Base-by-base conservation (phyloP, 441 rosid genomes). In the Erysimum cheiri region DNA sequence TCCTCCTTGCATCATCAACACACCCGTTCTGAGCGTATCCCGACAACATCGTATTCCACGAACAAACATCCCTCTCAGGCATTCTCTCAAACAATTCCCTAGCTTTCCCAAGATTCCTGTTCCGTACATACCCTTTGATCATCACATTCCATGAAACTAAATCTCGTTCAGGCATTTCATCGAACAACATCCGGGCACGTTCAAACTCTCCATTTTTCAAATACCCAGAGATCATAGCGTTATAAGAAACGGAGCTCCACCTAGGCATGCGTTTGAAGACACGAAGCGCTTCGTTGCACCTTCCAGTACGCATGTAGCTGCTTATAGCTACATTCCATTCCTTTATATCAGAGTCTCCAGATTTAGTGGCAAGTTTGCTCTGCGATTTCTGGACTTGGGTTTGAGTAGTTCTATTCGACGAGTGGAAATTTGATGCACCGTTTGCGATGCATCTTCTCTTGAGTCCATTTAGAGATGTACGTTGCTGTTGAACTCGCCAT, bases 21-120 rank as follows among this genome's bases (percentile, higher is more conserved):
- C 82, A 73, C 50, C 93, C 93, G 13, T 81, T 86, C 80, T 86
- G 93, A 6, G 91, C 96, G 60, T 86, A 89, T 12, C 96, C 96
- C 0, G 93, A 89, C 68, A 89, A 52, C 75, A 89, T 83, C 4
- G 96, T 71, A 68, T 87, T 89, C 96, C 93, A 89, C 6, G 95
- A 83, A 26, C 85, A 88, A 60, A 80, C 82, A 75, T 89, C 92
- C 44, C 78, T 84, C 64, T 76, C 77, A 3, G 85, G 81, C 89
- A 89, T 86, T 50, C 29, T 64, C 71, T 83, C 88, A 55, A 89
- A 89, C 76, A 86, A 68, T 2, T 70, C 80, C 31, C 86, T 78
- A 0, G 93, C 93, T 35, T 74, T 84, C 12, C 74, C 75, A 1
- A 89, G 77, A 74, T 67, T 74, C 74, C 72, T 77, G 43, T 79